These are phyloP conservation scores for Pinus tabuliformis DNA, from an alignment of 75 land plant genomes.

Conservation along the genomic window DNA sequence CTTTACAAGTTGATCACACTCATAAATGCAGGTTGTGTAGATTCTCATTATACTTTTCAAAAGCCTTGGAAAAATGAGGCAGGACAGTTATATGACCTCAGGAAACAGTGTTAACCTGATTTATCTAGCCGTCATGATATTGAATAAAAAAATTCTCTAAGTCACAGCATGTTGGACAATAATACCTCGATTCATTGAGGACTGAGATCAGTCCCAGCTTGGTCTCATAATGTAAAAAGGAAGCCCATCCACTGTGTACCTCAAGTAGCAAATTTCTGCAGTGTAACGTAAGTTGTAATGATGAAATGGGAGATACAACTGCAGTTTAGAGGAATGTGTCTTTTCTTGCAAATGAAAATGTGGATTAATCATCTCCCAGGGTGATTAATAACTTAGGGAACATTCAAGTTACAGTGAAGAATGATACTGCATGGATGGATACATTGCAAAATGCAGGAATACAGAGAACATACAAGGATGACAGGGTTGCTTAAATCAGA, in stretches of 20 bases:
- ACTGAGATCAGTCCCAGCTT: neutral
- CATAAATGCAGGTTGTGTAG: too few species aligned
- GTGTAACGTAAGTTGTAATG: neutral
- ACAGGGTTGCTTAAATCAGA: too few species aligned
- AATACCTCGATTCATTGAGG: constrained; percentile 1
- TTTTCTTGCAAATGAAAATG: neutral
- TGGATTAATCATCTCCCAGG: neutral
- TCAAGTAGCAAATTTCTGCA: neutral
- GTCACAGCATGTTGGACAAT: neutral
- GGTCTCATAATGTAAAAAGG: neutral
- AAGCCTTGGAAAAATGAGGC: too few species aligned
- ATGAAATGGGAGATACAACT: neutral
- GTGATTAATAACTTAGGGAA: neutral
- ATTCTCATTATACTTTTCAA: too few species aligned
- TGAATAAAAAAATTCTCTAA: too few species aligned
- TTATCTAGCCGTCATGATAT: too few species aligned
- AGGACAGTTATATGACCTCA: too few species aligned
- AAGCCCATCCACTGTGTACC: neutral
- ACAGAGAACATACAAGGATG: too few species aligned
- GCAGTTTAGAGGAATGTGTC: neutral
- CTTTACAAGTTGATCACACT: too few species aligned
- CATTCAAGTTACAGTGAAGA: neutral
- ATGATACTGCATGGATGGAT: neutral
- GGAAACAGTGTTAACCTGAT: too few species aligned
- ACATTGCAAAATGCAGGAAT: too few species aligned